A percentile compares a stretch with the other conserved stretches of the same genome.
These are phyloP conservation scores for Anaeramoeba flamelloides DNA, from an alignment of 78 protist species.

Conservation along the genomic window DNA sequence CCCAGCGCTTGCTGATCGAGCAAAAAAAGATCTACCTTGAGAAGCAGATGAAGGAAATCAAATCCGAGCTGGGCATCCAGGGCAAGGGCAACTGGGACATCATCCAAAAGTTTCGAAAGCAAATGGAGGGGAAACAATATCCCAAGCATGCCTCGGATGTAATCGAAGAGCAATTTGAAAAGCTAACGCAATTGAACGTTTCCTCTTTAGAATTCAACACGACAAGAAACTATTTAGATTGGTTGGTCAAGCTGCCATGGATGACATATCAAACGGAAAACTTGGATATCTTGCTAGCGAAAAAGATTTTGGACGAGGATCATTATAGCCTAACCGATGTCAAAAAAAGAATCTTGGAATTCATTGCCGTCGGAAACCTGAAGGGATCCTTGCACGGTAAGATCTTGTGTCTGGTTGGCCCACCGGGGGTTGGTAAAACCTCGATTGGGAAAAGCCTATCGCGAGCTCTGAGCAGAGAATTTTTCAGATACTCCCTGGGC, in stretches of 20 bases:
- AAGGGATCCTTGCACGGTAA: constrained; percentile 53
- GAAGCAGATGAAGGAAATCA: not conserved
- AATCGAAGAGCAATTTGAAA: constrained; percentile 41
- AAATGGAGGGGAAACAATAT: not conserved
- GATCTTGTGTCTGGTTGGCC: constrained; percentile 76
- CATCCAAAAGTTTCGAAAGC: not conserved
- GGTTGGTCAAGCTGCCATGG: constrained; percentile 75
- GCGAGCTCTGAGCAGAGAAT: no score
- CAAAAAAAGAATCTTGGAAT: constrained; percentile 76
- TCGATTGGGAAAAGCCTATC: no score
- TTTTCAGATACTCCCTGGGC: no score
- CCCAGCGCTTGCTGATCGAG: no score
- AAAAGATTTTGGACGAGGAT: constrained; percentile 35
- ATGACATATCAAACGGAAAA: constrained; percentile 16
- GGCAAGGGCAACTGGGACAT: not conserved
- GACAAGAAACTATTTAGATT: constrained; percentile 81
- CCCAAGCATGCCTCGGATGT: constrained; percentile 12
- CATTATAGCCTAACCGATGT: constrained; percentile 70
- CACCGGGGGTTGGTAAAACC: constrained; percentile 45
- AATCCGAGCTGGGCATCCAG: not conserved
- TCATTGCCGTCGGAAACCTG: constrained; percentile 65
- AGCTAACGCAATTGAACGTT: constrained; percentile 4
- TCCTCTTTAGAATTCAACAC: constrained; percentile 55
- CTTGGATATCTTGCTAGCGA: not conserved
- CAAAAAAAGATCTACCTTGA: not conserved